These are phyloP conservation scores for Naegleria lovaniensis DNA, from an alignment of 208 protist species.

Conservation along the genomic window DNA sequence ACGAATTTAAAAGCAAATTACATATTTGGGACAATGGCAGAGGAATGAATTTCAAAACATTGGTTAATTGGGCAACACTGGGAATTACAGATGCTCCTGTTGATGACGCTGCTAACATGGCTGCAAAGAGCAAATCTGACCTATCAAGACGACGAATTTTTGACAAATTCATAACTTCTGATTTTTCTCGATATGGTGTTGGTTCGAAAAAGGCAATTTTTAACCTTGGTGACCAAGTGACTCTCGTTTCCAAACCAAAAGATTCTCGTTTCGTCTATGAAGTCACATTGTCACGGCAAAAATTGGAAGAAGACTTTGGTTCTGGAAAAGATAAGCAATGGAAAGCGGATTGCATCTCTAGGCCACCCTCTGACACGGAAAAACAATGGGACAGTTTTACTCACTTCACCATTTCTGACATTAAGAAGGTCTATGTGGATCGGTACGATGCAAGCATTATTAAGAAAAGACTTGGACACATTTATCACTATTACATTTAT, in stretches of 20 bases:
- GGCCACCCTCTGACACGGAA: slow-evolving; percentile 21
- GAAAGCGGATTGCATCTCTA: slow-evolving; percentile 23
- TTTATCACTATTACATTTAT: slow-evolving; percentile 40
- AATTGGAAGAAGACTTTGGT: neutral
- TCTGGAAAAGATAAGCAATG: neutral
- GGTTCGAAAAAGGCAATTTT: slow-evolving; percentile 40
- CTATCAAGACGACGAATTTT: neutral
- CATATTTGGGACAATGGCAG: slow-evolving; percentile 35
- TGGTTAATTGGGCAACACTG: slow-evolving; percentile 33
- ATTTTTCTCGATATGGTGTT: slow-evolving; percentile 40
- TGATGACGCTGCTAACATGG: neutral
- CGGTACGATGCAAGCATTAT: neutral
- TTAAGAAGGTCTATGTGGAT: slow-evolving; percentile 3
- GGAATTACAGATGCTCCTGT: slow-evolving; percentile 16
- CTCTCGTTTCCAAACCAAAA: slow-evolving; percentile 9
- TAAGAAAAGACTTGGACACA: slow-evolving; percentile 9
- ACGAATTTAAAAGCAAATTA: neutral
- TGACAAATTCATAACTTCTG: slow-evolving; percentile 25
- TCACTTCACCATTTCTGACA: slow-evolving; percentile 29
- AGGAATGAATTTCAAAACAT: slow-evolving; percentile 33
- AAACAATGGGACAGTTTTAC: slow-evolving; percentile 22
- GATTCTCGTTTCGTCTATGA: slow-evolving; percentile 32
- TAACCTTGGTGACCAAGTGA: slow-evolving; percentile 32
- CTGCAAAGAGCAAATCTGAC: neutral
- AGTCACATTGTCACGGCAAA: slow-evolving; percentile 1